Base-by-base conservation (phyloP, 1,139 yeast species). In the Sugiyamaella sp. region DNA sequence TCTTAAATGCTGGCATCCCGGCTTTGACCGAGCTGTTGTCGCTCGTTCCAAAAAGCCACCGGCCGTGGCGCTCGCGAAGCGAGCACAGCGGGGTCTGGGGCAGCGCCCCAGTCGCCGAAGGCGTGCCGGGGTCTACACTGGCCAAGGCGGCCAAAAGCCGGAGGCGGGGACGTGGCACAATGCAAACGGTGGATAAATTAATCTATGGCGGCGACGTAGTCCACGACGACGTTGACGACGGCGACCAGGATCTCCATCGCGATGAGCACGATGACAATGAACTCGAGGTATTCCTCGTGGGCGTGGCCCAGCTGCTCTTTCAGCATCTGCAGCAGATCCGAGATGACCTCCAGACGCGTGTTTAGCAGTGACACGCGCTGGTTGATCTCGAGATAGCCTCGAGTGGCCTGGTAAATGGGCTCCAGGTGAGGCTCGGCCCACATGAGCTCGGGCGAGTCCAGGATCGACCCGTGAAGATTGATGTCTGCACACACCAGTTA, bases 351-450 rank as follows among this genome's bases (percentile, higher is more conserved):
- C 43, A 93, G 74, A 58, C 99, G 78, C 67, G 95, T 97, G 66
- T 93, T 93, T 55, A 93, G 75, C 52, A 93, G 74, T 39, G 89
- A 86, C 1, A 90, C 98, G 50, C 99, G 76, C 71, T 91, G 98
- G 68, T 90, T 90, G 62, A 93, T 91, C 66, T 91, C 98, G 60
- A 91, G 73, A 68, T 93, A 93, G 0, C 97, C 97, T 67, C 98
- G 81, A 1, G 96, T 89, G 0, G 98, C 97, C 69, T 90, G 97
- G 70, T 93, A 93, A 53, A 91, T 90, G 1, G 99, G 99, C 68
- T 93, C 98, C 56, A 93, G 75, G 65, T 91, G 97, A 1, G 99
- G 99, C 67, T 93, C 98, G 0, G 97, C 85, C 99, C 99, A 93
- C 97, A 93, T 90, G 55, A 93, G 80, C 69, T 93, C 98, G 0